Evolutionary conservation across 208 protist genomes (phyloP).

Genomic region (Borovskyia barvae): DNA sequence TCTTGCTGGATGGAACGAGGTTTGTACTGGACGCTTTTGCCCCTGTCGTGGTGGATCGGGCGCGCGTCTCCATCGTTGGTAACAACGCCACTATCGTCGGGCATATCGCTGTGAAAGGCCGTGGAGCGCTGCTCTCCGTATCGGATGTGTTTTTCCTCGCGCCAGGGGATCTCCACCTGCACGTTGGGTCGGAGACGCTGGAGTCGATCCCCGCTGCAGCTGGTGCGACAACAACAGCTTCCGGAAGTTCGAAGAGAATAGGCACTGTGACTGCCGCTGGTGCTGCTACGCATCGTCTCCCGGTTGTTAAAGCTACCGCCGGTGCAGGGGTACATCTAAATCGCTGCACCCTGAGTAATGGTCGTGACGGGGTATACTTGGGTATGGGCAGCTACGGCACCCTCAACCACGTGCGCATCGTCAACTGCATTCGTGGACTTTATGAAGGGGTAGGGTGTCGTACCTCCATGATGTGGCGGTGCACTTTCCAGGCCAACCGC

Average conservation of each 20-base stretch:
- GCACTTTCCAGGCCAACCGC: constrained; percentile 47
- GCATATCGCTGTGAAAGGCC: constrained; percentile 25
- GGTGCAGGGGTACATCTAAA: constrained; percentile 32
- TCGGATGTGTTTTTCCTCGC: constrained; percentile 46
- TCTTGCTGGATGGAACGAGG: constrained; percentile 35
- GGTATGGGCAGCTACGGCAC: constrained; percentile 43
- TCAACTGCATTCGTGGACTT: constrained; percentile 57
- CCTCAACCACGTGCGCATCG: constrained; percentile 23
- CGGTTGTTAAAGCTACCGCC: constrained; percentile 40
- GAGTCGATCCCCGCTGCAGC: background rate
- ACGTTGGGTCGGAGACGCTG: background rate
- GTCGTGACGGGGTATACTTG: constrained; percentile 63
- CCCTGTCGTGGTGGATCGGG: constrained; percentile 30
- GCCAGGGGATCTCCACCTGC: constrained; percentile 13
- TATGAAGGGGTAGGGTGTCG: constrained; percentile 68
- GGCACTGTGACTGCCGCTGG: too few relatives aligned
- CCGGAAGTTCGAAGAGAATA: too few relatives aligned
- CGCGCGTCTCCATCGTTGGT: constrained; percentile 50
- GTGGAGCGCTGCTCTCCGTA: constrained; percentile 35
- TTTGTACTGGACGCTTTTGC: constrained; percentile 37
- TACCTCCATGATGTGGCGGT: constrained; percentile 14
- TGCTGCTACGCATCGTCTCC: too few relatives aligned
- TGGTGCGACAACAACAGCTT: background rate
- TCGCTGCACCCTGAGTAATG: constrained; percentile 46
- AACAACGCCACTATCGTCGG: constrained; percentile 55